These are phyloP conservation scores for Pseudocercospora fijiensis DNA, from an alignment of 2,329 filamentous ascomycete species.

Conservation along the genomic window DNA sequence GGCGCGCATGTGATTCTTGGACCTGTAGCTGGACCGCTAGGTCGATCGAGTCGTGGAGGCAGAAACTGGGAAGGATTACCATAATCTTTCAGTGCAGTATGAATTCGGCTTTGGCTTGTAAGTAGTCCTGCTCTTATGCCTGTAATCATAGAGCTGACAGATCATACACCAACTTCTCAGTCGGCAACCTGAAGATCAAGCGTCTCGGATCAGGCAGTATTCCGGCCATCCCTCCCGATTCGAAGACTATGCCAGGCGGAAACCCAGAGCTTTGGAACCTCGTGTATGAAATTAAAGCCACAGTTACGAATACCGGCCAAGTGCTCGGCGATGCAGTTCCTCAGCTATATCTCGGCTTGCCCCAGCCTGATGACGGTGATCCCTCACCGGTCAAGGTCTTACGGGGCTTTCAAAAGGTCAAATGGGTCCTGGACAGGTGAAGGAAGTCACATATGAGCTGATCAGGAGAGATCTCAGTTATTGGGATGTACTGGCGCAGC, in stretches of 20 bases:
- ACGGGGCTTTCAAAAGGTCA: constrained; percentile 46
- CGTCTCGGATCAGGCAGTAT: constrained; percentile 27
- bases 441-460: constrained; percentile 37
- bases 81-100: constrained; percentile 34
- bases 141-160: constrained; percentile 16
- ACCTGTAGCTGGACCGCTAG: constrained; percentile 78
- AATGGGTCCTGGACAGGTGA: constrained; percentile 29
- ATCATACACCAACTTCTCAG: constrained; percentile 32
- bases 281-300: constrained; percentile 52
- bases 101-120: constrained; percentile 32
- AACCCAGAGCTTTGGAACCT: constrained; percentile 65
- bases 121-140: not conserved
- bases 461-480: constrained; percentile 39
- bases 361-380: constrained; percentile 47
- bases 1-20: constrained; percentile 78
- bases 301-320: constrained; percentile 62
- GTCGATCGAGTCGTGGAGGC: constrained; percentile 78
- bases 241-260: constrained; percentile 50
- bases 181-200: constrained; percentile 20
- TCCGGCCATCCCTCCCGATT: constrained; percentile 58
- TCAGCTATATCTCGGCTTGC: constrained; percentile 55
- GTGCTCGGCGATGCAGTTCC: constrained; percentile 55
- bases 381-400: constrained; percentile 48
- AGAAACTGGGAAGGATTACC: constrained; percentile 79
- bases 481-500: constrained; percentile 38